Percentiles rank a stretch among this genome's conserved stretches.
phyloP scores from a whole-genome alignment of 495 filamentous ascomycete species.

The Talaromyces nanjingensis region DNA sequence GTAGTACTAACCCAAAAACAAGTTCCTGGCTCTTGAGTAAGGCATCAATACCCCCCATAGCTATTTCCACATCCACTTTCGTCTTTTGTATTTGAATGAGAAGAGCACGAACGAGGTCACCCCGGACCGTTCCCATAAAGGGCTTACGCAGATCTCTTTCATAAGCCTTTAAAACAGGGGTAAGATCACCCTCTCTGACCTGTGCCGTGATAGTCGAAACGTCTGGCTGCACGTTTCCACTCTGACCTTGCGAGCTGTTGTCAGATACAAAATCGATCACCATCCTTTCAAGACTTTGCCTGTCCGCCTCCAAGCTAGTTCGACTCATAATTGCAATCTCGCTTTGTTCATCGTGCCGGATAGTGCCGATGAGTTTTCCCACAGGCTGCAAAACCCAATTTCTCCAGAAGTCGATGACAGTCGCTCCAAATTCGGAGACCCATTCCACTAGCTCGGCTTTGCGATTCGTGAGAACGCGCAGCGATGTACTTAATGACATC shows the following conservation, averaged over 20 bases:
- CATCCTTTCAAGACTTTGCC: constrained; percentile 91
- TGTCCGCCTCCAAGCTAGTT: constrained; percentile 78
- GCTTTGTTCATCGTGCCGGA: constrained; percentile 80
- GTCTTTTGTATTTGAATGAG: constrained; percentile 98
- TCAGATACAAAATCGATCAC: constrained; percentile 90
- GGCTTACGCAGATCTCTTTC: constrained; percentile 78
- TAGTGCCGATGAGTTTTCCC: constrained; percentile 78
- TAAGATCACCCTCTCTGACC: constrained; percentile 86
- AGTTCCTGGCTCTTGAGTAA: constrained; percentile 93
- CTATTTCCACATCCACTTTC: constrained; percentile 95
- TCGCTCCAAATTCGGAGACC: constrained; percentile 68
- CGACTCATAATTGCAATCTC: constrained; percentile 96
- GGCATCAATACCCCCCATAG: constrained; percentile 87
- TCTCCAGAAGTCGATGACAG: constrained; percentile 79
- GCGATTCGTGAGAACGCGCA: constrained; percentile 65
- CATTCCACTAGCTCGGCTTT: constrained; percentile 68
- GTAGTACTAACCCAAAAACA: constrained; percentile 64
- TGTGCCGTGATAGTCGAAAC: constrained; percentile 64
- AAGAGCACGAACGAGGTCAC: constrained; percentile 83
- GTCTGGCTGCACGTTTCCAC: constrained; percentile 42
- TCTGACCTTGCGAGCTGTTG: constrained; percentile 46
- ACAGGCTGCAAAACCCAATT: constrained; percentile 92
- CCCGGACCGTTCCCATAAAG: constrained; percentile 68
- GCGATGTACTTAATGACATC: constrained; percentile 71
- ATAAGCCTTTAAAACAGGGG: constrained; percentile 82